Evolutionary conservation across 2,329 filamentous ascomycete species (phyloP).

Genomic region (Talaromyces marneffei): DNA sequence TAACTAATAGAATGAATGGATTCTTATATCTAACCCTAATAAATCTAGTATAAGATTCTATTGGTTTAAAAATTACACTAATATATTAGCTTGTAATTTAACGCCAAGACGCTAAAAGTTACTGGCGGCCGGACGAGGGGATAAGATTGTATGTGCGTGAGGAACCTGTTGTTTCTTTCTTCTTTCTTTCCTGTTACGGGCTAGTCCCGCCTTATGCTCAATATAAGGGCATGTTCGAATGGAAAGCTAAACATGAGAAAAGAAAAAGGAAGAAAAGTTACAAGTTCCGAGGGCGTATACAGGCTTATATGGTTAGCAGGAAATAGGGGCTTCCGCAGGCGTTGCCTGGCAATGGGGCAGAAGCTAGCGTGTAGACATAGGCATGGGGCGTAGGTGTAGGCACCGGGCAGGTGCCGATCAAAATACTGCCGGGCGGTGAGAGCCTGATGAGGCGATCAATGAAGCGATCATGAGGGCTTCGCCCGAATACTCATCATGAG

Average conservation of each 20-base stretch:
- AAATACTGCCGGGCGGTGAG: neutral
- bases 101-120: too few species aligned
- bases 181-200: neutral
- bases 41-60: too few species aligned
- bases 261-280: neutral
- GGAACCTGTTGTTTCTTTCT: too few species aligned
- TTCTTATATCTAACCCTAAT: too few species aligned
- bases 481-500: neutral
- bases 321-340: neutral
- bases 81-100: too few species aligned
- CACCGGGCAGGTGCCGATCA: neutral
- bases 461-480: neutral
- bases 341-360: neutral
- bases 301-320: neutral
- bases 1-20: too few species aligned
- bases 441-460: neutral
- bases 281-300: neutral
- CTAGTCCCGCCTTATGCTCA: neutral
- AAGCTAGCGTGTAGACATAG: neutral
- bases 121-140: too few species aligned
- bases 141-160: too few species aligned
- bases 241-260: neutral
- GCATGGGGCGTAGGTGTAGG: neutral
- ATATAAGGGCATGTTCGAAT: neutral
- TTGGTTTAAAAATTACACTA: too few species aligned